Evolutionary conservation across 345 rosid species (phyloP), one percentile per base, ranked within the genome.

Genomic region (Ceriops tagal): DNA sequence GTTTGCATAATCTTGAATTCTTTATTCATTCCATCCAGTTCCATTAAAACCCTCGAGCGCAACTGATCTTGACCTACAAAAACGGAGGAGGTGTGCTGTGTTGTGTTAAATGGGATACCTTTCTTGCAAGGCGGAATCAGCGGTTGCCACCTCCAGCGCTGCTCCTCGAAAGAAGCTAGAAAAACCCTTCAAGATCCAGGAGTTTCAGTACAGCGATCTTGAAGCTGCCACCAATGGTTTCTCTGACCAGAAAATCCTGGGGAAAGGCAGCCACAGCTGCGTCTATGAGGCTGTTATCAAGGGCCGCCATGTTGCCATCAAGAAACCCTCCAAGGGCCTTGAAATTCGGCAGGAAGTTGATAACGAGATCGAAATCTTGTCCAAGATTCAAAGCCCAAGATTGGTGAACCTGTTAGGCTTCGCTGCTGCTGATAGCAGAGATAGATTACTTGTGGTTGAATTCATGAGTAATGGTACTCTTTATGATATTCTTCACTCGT

Each of bases 171-270:
- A 64, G 39, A 75, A 60, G 2, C 83, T 81, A 64, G 77, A 80
- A 56, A 87, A 84, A 49, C 87, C 88, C 49, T 78, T 88, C 64
- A 92, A 84, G 85, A 87, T 95, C 77, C 96, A 89, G 64, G 92
- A 82, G 11, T 95, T 88, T 73, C 73, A 79, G 39, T 91, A 95
- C 84, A 79, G 90, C 67, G 99, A 92, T 77, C 90, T 95, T 16
- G 96, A 92, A 76, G 88, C 98, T 0, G 99, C 99, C 61, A 92
- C 99, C 61, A 73, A 86, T 64, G 98, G 99, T 10, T 95, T 95
- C 89, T 82, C 96, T 74, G 84, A 85, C 61, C 79, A 78, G 58
- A 92, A 81, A 66, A 83, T 95, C 4, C 87, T 95, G 6, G 99
- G 99, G 0, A 90, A 89, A 71, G 99, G 99, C 67, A 95, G 99